A percentile compares a stretch with the other conserved stretches of the same genome.
These are phyloP conservation scores for Exophiala sp. DNA, from an alignment of 2,329 filamentous ascomycete species.

Conservation along the genomic window DNA sequence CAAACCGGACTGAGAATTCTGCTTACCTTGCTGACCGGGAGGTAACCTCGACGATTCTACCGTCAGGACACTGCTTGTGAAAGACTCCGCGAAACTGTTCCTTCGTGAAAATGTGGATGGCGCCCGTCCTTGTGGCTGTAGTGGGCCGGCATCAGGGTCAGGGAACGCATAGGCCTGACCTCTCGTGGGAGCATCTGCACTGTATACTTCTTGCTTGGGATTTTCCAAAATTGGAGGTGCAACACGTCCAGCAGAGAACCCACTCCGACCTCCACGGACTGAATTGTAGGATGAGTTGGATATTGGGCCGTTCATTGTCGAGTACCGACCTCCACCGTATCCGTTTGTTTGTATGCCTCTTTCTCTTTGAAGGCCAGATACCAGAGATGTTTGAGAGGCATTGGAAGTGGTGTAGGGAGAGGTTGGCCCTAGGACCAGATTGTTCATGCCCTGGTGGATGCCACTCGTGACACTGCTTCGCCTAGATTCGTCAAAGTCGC, in stretches of 20 bases:
- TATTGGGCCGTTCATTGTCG: constrained; percentile 36
- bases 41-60: constrained; percentile 54
- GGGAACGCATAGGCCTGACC: constrained; percentile 52
- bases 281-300: constrained; percentile 41
- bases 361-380: constrained; percentile 42
- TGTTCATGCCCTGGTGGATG: constrained; percentile 49
- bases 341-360: constrained; percentile 39
- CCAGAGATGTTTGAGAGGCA: constrained; percentile 45
- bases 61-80: constrained; percentile 46
- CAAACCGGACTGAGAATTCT: neutral
- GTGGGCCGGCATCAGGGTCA: constrained; percentile 41
- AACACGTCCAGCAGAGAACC: constrained; percentile 45
- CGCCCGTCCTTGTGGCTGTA: constrained; percentile 31
- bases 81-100: constrained; percentile 46
- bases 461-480: constrained; percentile 50
- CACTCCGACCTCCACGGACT: constrained; percentile 37
- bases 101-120: constrained; percentile 42
- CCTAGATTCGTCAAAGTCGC: constrained; percentile 43
- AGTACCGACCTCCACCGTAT: constrained; percentile 41
- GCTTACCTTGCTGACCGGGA: constrained; percentile 46
- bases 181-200: constrained; percentile 47
- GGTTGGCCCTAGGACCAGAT: constrained; percentile 44
- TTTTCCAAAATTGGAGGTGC: constrained; percentile 49
- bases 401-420: constrained; percentile 43
- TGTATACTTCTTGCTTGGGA: constrained; percentile 48